Percentiles rank a stretch among this genome's conserved stretches.
phyloP scores from a whole-genome alignment of 73 alveolate genomes.

The Paramecium primaurelia region DNA sequence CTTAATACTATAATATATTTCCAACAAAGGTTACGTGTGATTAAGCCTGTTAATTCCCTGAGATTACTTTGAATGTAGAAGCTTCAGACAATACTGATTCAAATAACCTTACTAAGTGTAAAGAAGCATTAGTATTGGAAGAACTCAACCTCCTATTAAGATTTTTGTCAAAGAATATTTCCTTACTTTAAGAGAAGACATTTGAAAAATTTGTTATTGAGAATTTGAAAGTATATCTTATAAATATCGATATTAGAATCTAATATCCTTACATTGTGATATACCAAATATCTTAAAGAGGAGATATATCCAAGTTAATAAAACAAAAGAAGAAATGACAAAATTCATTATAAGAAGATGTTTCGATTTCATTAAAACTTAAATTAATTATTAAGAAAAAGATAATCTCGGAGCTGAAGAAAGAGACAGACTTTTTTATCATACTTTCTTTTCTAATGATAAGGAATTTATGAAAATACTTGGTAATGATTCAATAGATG shows the following conservation, averaged over 20 bases:
- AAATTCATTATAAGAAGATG: slow-evolving; percentile 49
- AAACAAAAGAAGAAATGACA: slow-evolving; percentile 52
- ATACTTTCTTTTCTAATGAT: slow-evolving; percentile 12
- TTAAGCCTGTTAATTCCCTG: slow-evolving; percentile 37
- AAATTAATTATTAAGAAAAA: background rate
- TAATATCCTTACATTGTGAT: background rate
- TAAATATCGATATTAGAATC: background rate
- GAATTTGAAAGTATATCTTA: background rate
- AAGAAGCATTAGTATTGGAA: background rate
- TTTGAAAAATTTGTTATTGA: background rate
- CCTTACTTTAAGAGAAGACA: background rate
- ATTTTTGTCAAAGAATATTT: slow-evolving; percentile 9
- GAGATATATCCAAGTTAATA: slow-evolving; percentile 12
- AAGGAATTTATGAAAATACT: background rate
- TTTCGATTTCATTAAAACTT: background rate
- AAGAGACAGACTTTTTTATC: slow-evolving; percentile 34
- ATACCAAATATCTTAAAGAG: background rate
- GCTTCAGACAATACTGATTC: background rate
- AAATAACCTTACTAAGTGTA: background rate
- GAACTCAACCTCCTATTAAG: background rate
- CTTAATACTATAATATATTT: background rate
- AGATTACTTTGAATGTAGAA: background rate
- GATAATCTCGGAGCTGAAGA: slow-evolving; percentile 18
- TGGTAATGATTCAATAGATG: background rate
- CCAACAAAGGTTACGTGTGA: background rate